phyloP scores from a whole-genome alignment of 129 eudicot species.

The Escallonia rubra region DNA sequence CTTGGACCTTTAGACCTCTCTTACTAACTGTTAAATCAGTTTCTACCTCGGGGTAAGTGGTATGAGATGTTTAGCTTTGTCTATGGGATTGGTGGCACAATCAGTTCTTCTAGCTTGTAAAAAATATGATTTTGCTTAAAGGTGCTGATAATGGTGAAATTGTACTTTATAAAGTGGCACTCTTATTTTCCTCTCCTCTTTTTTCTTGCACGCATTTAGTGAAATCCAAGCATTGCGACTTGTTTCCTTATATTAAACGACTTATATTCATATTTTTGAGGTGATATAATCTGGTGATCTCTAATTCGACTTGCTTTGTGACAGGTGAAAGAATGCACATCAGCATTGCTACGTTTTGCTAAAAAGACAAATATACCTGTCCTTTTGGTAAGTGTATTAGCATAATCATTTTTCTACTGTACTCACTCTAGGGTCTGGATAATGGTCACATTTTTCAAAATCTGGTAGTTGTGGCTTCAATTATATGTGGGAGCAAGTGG shows the following conservation, averaged over 20 bases:
- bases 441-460: too few species aligned
- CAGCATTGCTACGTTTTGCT: slow-evolving; percentile 84
- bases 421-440: too few species aligned
- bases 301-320: slow-evolving; percentile 2
- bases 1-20: not conserved
- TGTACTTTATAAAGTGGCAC: not conserved
- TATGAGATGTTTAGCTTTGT: too few species aligned
- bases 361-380: slow-evolving; percentile 79
- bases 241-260: not conserved
- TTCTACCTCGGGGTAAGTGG: not conserved
- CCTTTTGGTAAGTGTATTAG: slow-evolving; percentile 50
- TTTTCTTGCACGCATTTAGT: not conserved
- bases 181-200: not conserved
- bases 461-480: too few species aligned
- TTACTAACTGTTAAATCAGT: not conserved
- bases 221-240: not conserved
- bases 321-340: slow-evolving; percentile 94
- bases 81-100: too few species aligned
- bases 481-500: too few species aligned
- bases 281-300: not conserved
- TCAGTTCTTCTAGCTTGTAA: too few species aligned
- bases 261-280: not conserved
- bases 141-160: not conserved
- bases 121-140: not conserved
- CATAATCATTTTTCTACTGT: too few species aligned